Evolutionary conservation across 2,329 filamentous ascomycete genomes (phyloP), one percentile per base, ranked within the genome.

Genomic region (Curvularia eragrostidis): DNA sequence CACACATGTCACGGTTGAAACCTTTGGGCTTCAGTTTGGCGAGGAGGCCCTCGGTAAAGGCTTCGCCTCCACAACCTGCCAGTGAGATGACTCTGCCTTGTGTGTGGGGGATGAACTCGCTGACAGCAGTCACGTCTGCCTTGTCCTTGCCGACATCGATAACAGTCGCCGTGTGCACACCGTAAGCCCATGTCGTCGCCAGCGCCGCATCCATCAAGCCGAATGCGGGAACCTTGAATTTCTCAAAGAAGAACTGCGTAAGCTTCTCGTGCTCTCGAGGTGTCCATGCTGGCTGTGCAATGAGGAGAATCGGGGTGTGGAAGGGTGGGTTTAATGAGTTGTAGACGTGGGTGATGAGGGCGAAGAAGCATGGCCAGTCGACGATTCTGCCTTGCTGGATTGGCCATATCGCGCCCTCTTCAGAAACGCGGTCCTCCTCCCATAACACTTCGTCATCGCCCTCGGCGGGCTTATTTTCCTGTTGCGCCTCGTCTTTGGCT

Each of bases 241-340:
- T 96, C 78, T 99, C 95, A 71, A 99, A 99, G 64, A 98, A 87
- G 81, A 97, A 99, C 62, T 95, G 91, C 13, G 93, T 91, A 65
- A 99, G 89, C 38, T 85, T 86, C 78, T 98, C 94, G 74, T 89
- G 89, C 76, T 97, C 93, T 61, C 90, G 89, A 8, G 90, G 87
- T 3, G 92, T 93, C 94, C 95, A 99, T 66, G 89, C 89, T 3
- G 95, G 93, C 67, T 96, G 91, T 7, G 90, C 86, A 77, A 98
- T 90, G 62, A 99, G 86, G 75, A 98, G 84, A 64, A 99, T 91
- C 1, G 95, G 93, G 0, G 94, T 97, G 79, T 97, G 95, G 75
- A 97, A 95, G 3, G 91, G 92, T 24, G 92, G 93, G 59, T 92
- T 95, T 58, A 99, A 85, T 47, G 91, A 86, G 77, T 91, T 89